These are phyloP conservation scores for Backusella sp. DNA, from an alignment of 192 early-diverging fungal species.

Conservation along the genomic window DNA sequence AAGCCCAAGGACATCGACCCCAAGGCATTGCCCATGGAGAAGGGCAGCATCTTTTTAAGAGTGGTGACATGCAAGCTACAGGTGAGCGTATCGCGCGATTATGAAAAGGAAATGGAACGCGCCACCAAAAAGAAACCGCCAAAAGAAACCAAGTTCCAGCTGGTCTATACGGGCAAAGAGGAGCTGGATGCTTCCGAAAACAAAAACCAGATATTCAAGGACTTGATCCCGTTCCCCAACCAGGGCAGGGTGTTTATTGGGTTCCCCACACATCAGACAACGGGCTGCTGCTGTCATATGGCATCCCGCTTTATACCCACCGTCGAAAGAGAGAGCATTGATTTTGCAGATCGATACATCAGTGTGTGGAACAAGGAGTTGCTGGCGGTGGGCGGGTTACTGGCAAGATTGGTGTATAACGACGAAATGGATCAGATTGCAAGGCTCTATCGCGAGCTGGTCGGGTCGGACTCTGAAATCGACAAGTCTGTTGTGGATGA, in stretches of 20 bases:
- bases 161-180: conserved; percentile 73
- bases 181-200: conserved; percentile 71
- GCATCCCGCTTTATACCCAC: conserved; percentile 87
- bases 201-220: conserved; percentile 64
- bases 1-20: conserved; percentile 8
- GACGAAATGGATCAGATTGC: conserved; percentile 67
- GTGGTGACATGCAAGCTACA: conserved; percentile 62
- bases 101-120: conserved; percentile 77
- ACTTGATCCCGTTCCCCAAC: conserved; percentile 67
- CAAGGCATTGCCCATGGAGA: conserved; percentile 15
- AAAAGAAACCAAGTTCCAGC: conserved; percentile 59
- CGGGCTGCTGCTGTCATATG: conserved; percentile 76
- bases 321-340: conserved; percentile 86
- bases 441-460: conserved; percentile 49
- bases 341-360: conserved; percentile 83
- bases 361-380: conserved; percentile 82
- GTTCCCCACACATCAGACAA: conserved; percentile 90
- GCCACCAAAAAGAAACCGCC: conserved; percentile 89
- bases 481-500: conserved; percentile 45
- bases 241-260: conserved; percentile 91
- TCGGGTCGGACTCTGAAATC: conserved; percentile 28
- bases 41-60: conserved; percentile 65
- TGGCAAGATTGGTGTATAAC: conserved; percentile 75
- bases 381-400: conserved; percentile 67
- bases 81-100: conserved; percentile 50